Conservation (phyloP, 768 basidiomycete genomes). For the Dioszegia crocea region DNA sequence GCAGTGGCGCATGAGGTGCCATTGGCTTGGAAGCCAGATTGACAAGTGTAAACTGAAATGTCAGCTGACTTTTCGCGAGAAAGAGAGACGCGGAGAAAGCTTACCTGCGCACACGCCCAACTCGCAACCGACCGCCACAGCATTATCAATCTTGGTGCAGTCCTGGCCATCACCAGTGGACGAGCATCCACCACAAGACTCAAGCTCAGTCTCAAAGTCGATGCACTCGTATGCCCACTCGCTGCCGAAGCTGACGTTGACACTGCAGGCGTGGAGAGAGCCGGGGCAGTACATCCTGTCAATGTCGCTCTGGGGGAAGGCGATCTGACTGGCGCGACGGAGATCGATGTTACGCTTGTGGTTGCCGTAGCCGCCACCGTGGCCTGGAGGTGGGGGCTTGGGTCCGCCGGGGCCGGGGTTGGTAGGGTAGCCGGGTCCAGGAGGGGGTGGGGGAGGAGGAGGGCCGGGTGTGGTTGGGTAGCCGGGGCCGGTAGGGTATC, state of each 20-base stretch:
- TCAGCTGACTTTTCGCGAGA: neutral
- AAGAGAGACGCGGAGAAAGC: neutral
- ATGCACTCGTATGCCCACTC: constrained; percentile 49
- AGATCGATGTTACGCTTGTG: constrained; percentile 21
- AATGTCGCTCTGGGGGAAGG: constrained; percentile 29
- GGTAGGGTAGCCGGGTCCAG: neutral
- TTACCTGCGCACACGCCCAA: constrained; percentile 34
- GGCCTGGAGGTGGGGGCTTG: too few relatives aligned
- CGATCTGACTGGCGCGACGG: constrained; percentile 13
- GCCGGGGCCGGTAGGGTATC: neutral
- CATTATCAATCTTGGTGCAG: constrained; percentile 41
- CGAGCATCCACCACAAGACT: constrained; percentile 45
- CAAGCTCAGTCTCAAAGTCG: constrained; percentile 42
- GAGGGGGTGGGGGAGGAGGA: neutral
- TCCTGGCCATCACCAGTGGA: constrained; percentile 38
- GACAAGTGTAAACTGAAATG: constrained; percentile 33
- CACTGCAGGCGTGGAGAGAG: constrained; percentile 36
- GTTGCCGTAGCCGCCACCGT: neutral
- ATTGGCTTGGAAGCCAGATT: constrained; percentile 28
- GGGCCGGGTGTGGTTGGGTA: too few relatives aligned
- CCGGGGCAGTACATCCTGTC: constrained; percentile 47
- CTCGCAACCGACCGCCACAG: constrained; percentile 36
- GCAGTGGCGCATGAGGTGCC: constrained; percentile 31
- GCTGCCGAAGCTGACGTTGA: constrained; percentile 20
- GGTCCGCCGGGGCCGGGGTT: neutral